Evolutionary conservation across 1,284 basidiomycete genomes (phyloP).

Genomic region (Rhodofomes roseus): DNA sequence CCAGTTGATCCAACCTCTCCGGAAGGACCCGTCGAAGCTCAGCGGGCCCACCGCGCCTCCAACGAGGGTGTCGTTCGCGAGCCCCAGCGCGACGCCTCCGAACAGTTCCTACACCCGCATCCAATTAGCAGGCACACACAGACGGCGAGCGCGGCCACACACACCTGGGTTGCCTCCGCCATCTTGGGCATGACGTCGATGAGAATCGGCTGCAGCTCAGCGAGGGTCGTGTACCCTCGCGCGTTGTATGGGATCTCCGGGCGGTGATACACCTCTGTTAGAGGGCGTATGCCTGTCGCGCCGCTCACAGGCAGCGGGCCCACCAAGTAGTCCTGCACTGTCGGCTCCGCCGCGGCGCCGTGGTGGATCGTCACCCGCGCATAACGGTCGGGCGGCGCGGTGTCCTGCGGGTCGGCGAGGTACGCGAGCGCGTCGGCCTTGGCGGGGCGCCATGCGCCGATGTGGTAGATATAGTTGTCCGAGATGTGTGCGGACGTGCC

Average conservation of each 20-base stretch:
- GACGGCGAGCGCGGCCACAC: conserved; percentile 10
- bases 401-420: conserved; percentile 31
- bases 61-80: conserved; percentile 44
- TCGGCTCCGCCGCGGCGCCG: conserved; percentile 39
- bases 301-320: conserved; percentile 48
- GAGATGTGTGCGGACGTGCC: conserved; percentile 28
- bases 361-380: conserved; percentile 52
- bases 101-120: conserved; percentile 37
- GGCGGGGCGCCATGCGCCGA: conserved; percentile 46
- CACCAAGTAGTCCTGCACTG: conserved; percentile 50
- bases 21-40: conserved; percentile 58
- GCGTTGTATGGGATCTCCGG: conserved; percentile 49
- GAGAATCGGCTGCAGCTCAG: conserved; percentile 35
- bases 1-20: conserved; percentile 50
- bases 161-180: conserved; percentile 37
- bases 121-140: conserved; percentile 15
- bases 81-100: conserved; percentile 34
- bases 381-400: conserved; percentile 30
- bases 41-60: conserved; percentile 45
- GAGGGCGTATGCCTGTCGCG: conserved; percentile 33
- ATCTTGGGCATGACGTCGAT: conserved; percentile 29
- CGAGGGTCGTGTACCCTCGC: conserved; percentile 33
- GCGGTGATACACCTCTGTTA: conserved; percentile 51
- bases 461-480: conserved; percentile 47
- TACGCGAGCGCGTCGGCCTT: conserved; percentile 49